Evolutionary conservation across 208 protist species (phyloP).

Genomic region (Leishmania tarentolae): DNA sequence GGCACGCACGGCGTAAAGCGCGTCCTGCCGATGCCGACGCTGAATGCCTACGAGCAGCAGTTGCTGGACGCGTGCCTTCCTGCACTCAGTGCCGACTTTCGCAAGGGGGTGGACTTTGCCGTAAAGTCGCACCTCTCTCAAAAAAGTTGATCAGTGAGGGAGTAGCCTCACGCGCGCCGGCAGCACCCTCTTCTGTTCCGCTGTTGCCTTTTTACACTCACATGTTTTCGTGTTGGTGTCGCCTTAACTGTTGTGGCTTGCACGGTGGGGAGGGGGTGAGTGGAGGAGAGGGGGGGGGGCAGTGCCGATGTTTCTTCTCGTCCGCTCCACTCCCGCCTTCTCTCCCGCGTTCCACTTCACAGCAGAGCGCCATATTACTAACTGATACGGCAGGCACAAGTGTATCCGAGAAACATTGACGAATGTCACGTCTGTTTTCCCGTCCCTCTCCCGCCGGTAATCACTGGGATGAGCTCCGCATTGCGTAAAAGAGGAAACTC

Average conservation of each 20-base stretch:
- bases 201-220: neutral
- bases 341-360: no score
- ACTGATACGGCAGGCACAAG: neutral
- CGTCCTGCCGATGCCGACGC: slow-evolving; percentile 59
- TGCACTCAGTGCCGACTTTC: slow-evolving; percentile 76
- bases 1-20: slow-evolving; percentile 76
- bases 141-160: slow-evolving; percentile 4
- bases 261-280: neutral
- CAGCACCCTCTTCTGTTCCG: neutral
- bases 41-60: slow-evolving; percentile 62
- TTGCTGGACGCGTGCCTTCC: slow-evolving; percentile 75
- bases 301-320: neutral
- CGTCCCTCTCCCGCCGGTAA: neutral
- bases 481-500: neutral
- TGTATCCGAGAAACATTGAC: neutral
- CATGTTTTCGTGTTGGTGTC: neutral
- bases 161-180: neutral
- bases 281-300: neutral
- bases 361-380: neutral
- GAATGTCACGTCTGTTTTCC: neutral
- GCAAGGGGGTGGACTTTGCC: slow-evolving; percentile 71
- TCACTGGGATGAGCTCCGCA: neutral
- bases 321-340: neutral
- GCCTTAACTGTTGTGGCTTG: neutral
- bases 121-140: slow-evolving; percentile 29